phyloP scores from a whole-genome alignment of 352 stramenopile species.

The Pythium aphanidermatum region DNA sequence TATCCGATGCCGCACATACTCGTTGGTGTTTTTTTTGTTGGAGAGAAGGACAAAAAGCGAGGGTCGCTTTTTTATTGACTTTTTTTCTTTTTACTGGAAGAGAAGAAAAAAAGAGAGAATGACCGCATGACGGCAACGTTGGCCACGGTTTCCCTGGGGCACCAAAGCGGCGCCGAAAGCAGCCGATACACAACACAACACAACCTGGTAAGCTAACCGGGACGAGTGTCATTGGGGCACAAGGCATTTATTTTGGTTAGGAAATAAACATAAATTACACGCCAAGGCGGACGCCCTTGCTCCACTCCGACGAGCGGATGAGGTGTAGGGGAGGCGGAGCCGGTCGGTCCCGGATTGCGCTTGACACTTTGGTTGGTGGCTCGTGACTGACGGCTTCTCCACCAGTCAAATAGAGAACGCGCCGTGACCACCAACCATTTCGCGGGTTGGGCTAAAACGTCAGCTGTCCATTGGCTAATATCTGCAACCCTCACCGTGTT shows the following conservation, averaged over 20 bases:
- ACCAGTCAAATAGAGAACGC: constrained; percentile 21
- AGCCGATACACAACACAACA: neutral
- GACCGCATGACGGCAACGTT: constrained; percentile 21
- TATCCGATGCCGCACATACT: constrained; percentile 14
- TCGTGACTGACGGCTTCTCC: constrained; percentile 8
- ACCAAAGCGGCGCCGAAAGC: neutral
- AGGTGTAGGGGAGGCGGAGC: constrained; percentile 14
- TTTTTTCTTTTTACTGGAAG: constrained; percentile 85
- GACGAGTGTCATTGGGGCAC: neutral
- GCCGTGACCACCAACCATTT: constrained; percentile 22
- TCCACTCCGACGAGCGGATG: constrained; percentile 13
- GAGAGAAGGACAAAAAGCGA: constrained; percentile 26
- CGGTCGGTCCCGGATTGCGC: constrained; percentile 3
- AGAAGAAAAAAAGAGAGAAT: constrained; percentile 86
- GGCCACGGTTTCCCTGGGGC: constrained; percentile 3
- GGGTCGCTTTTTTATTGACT: constrained; percentile 57
- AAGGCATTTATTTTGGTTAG: constrained; percentile 14
- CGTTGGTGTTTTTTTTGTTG: constrained; percentile 33
- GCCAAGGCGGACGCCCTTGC: too few species aligned
- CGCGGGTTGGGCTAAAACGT: constrained; percentile 1
- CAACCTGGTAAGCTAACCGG: constrained; percentile 15
- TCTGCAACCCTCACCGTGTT: too few species aligned
- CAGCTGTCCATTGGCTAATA: neutral
- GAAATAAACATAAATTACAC: constrained; percentile 13
- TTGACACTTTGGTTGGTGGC: constrained; percentile 10